Evolutionary conservation across 257 asterid genomes (phyloP).

Genomic region (Salvia splendens): DNA sequence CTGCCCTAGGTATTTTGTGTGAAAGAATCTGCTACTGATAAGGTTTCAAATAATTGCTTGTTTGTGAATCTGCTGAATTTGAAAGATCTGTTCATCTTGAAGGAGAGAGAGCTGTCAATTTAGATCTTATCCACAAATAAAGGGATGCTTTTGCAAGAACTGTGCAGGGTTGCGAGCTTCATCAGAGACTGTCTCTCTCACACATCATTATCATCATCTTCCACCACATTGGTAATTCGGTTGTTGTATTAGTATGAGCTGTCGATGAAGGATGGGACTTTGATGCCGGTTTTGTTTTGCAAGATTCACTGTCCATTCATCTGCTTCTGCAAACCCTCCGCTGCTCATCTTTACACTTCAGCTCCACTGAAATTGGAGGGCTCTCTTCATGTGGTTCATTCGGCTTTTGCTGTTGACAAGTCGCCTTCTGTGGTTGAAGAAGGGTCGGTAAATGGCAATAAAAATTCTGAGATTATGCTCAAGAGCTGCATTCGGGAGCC

Average conservation of each 20-base stretch:
- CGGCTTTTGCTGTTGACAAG: slow-evolving; percentile 40
- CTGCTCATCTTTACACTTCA: slow-evolving; percentile 57
- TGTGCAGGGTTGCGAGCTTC: neutral
- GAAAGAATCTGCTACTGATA: neutral
- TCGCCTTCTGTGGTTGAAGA: slow-evolving; percentile 37
- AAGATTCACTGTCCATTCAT: slow-evolving; percentile 68
- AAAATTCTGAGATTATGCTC: slow-evolving; percentile 30
- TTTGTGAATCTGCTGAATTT: neutral
- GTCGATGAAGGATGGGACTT: slow-evolving; percentile 57
- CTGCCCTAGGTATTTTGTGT: slow-evolving; percentile 10
- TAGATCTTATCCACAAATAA: no score
- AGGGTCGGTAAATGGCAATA: slow-evolving; percentile 36
- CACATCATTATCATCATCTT: neutral
- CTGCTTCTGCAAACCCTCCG: slow-evolving; percentile 77
- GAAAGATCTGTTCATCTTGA: slow-evolving; percentile 22
- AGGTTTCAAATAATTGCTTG: slow-evolving; percentile 12
- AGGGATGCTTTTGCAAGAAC: slow-evolving; percentile 16
- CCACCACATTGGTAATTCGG: slow-evolving; percentile 4
- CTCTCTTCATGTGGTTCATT: slow-evolving; percentile 42
- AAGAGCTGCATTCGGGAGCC: slow-evolving; percentile 60
- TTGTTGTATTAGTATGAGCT: slow-evolving; percentile 5
- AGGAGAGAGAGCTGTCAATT: neutral
- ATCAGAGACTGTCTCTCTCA: neutral
- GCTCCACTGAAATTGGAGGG: slow-evolving; percentile 59
- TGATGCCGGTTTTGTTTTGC: slow-evolving; percentile 75